Conservation (phyloP, 345 rosid genomes). For the Eucalyptus sp. region DNA sequence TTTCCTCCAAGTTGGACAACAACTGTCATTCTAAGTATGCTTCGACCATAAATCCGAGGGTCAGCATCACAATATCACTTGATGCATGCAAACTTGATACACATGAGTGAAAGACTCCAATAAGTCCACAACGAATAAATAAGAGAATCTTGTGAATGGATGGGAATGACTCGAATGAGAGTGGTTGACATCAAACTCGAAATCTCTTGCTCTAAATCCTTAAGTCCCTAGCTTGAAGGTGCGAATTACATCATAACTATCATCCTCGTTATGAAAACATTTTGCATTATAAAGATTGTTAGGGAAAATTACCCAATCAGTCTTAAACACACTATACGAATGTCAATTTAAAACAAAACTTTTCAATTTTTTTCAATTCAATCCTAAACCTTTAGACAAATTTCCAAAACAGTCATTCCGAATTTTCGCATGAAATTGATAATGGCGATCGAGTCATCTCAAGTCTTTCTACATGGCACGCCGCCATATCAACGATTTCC, state of each 20-base stretch:
- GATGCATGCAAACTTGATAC: neutral
- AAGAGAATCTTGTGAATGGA: neutral
- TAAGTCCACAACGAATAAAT: neutral
- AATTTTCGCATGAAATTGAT: no score
- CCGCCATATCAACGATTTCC: rapidly evolving
- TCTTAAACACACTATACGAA: no score
- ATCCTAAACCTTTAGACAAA: no score
- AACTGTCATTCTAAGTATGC: no score
- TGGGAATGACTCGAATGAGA: neutral
- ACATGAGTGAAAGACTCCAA: neutral
- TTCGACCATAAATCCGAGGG: neutral
- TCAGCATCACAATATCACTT: rapidly evolving
- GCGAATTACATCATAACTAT: neutral
- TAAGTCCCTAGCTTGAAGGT: neutral
- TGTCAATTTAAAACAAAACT: no score
- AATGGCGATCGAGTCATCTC: no score
- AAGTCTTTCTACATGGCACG: no score
- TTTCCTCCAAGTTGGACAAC: no score
- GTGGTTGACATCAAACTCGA: neutral
- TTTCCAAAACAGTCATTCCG: neutral
- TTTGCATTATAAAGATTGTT: no score
- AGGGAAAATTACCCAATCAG: neutral
- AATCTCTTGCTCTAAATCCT: neutral
- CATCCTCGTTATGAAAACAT: neutral
- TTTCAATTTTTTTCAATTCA: no score